Conservation (phyloP, 306 rosid species). For the Cercis canadensis region DNA sequence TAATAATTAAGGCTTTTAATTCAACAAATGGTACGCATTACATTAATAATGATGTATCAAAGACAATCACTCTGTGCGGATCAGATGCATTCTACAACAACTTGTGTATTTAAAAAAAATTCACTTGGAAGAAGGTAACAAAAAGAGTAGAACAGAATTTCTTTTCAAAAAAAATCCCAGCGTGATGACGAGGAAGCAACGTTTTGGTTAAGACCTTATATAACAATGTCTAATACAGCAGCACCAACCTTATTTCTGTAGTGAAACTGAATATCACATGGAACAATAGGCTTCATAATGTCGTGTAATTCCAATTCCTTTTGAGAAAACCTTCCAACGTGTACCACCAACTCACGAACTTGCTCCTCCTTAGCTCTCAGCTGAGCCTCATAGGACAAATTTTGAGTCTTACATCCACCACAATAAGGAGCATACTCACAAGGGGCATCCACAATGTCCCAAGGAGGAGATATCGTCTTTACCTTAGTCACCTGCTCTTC, state of each 20-base stretch:
- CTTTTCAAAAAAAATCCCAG: background rate
- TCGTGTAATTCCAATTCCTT: conserved; percentile 54
- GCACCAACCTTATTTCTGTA: conserved; percentile 89
- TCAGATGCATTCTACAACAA: background rate
- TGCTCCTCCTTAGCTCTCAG: conserved; percentile 85
- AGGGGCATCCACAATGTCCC: conserved; percentile 83
- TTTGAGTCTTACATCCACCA: conserved; percentile 95
- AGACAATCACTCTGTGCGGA: background rate
- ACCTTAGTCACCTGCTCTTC: conserved; percentile 73
- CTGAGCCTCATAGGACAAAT: conserved; percentile 81
- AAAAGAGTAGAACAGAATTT: background rate
- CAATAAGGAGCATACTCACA: conserved; percentile 88
- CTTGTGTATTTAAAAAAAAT: no score
- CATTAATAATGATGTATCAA: background rate
- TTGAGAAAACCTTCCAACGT: conserved; percentile 71
- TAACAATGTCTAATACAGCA: background rate
- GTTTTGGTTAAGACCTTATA: background rate
- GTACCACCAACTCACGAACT: conserved; percentile 73
- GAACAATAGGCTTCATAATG: conserved; percentile 75
- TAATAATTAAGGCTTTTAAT: background rate
- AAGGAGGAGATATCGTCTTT: conserved; percentile 78
- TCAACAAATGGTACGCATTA: background rate
- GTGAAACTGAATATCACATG: conserved; percentile 87
- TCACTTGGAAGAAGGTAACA: background rate
- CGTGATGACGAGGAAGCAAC: background rate